phyloP scores from a whole-genome alignment of 805 yeast species.

The Sugiyamaella marilandica region DNA sequence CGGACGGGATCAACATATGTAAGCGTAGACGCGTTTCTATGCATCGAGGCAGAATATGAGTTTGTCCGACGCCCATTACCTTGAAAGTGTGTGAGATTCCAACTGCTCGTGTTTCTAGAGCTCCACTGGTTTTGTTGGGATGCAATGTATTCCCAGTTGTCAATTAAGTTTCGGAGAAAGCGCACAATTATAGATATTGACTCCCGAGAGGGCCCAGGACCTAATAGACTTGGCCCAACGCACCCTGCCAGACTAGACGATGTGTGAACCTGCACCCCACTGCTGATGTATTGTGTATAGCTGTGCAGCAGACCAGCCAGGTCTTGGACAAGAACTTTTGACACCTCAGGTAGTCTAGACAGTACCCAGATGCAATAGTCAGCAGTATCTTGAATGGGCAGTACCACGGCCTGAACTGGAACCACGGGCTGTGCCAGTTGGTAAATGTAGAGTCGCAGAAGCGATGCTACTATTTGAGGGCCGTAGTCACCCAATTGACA shows the following conservation, averaged over 20 bases:
- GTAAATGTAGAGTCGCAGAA: slow-evolving; percentile 42
- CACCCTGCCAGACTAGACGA: slow-evolving; percentile 41
- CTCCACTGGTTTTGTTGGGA: background rate
- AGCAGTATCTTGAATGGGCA: slow-evolving; percentile 51
- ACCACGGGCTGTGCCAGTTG: slow-evolving; percentile 53
- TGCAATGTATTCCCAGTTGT: slow-evolving; percentile 39
- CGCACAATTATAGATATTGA: slow-evolving; percentile 48
- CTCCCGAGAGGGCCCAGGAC: slow-evolving; percentile 46
- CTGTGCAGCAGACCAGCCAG: slow-evolving; percentile 30
- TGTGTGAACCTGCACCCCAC: slow-evolving; percentile 36
- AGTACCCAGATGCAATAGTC: slow-evolving; percentile 39
- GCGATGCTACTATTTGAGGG: slow-evolving; percentile 46
- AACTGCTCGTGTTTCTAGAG: background rate
- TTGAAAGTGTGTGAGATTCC: background rate
- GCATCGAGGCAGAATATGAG: background rate
- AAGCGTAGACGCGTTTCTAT: background rate
- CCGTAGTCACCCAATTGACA: slow-evolving; percentile 55
- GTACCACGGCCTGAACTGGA: slow-evolving; percentile 42
- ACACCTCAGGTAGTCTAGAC: slow-evolving; percentile 10
- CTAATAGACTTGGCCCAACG: slow-evolving; percentile 53
- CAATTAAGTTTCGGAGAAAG: slow-evolving; percentile 49
- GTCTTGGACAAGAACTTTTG: slow-evolving; percentile 33
- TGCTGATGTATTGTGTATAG: background rate
- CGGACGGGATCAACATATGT: background rate
- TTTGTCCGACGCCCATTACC: background rate